phyloP scores from a whole-genome alignment of 75 land plant species.

The Selaginella moellendorffii region DNA sequence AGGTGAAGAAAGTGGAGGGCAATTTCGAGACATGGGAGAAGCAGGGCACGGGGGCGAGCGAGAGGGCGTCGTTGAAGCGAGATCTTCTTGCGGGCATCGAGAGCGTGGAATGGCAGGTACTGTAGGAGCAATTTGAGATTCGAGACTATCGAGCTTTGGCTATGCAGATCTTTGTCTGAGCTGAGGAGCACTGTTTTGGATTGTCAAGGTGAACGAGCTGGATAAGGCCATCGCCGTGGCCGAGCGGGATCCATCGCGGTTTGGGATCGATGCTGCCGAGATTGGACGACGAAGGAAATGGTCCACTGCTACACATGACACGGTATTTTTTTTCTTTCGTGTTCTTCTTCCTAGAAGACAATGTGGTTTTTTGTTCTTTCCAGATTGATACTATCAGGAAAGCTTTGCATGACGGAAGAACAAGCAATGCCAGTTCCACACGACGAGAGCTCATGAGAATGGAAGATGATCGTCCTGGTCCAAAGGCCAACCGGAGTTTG shows the following conservation, averaged over 20 bases:
- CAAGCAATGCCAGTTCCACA: constrained; percentile 8
- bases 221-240: constrained; percentile 75
- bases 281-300: constrained; percentile 64
- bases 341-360: not conserved
- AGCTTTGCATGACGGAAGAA: constrained; percentile 20
- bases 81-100: constrained; percentile 60
- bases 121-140: not conserved
- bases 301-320: constrained; percentile 52
- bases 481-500: constrained; percentile 13
- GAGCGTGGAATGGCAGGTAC: constrained; percentile 98
- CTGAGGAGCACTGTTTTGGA: constrained; percentile 14
- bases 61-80: constrained; percentile 37
- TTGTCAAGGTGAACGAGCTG: constrained; percentile 84
- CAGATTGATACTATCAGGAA: constrained; percentile 24
- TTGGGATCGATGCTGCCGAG: constrained; percentile 58
- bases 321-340: constrained; percentile 28
- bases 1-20: constrained; percentile 43
- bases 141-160: not conserved
- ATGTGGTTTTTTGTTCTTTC: constrained; percentile 7
- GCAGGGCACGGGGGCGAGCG: constrained; percentile 27
- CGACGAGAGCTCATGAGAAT: constrained; percentile 37
- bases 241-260: constrained; percentile 57
- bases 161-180: not conserved
- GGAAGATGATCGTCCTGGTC: constrained; percentile 22
- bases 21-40: constrained; percentile 47